These are phyloP conservation scores for Raddia guianensis DNA, from an alignment of 176 grass and related monocot species.

Conservation along the genomic window DNA sequence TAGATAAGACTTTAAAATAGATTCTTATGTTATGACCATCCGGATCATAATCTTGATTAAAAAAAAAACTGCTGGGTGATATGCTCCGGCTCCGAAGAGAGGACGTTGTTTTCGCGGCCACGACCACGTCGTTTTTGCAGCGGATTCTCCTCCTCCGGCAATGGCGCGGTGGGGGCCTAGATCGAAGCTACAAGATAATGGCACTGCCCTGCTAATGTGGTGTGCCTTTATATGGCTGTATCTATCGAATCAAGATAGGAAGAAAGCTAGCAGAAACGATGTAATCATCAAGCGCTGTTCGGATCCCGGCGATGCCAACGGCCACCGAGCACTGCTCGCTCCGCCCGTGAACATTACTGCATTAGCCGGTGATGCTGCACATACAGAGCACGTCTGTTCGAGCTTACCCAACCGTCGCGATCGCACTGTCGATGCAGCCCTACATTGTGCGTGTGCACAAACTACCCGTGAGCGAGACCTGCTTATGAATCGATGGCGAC, in stretches of 20 bases:
- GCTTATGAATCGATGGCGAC: not conserved
- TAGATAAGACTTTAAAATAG: no score
- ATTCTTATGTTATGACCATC: no score
- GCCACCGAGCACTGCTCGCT: not conserved
- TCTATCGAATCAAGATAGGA: not conserved
- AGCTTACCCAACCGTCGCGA: not conserved
- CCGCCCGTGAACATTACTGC: not conserved
- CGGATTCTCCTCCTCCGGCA: not conserved
- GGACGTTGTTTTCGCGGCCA: not conserved
- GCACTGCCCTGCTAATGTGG: not conserved
- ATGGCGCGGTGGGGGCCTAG: not conserved
- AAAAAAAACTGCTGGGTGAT: not conserved
- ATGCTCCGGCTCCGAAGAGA: not conserved
- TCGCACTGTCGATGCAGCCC: not conserved
- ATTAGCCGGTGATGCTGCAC: not conserved
- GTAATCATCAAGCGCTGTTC: not conserved
- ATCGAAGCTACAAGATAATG: not conserved
- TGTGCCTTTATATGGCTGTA: not conserved
- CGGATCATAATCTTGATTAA: no score
- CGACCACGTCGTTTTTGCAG: not conserved
- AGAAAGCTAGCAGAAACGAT: not conserved
- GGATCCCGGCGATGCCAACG: no score
- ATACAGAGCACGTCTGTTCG: not conserved
- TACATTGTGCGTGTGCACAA: not conserved
- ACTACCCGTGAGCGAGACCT: not conserved